Evolutionary conservation across 2,329 filamentous ascomycete species (phyloP).

Genomic region (Periglandula ipomoeae): DNA sequence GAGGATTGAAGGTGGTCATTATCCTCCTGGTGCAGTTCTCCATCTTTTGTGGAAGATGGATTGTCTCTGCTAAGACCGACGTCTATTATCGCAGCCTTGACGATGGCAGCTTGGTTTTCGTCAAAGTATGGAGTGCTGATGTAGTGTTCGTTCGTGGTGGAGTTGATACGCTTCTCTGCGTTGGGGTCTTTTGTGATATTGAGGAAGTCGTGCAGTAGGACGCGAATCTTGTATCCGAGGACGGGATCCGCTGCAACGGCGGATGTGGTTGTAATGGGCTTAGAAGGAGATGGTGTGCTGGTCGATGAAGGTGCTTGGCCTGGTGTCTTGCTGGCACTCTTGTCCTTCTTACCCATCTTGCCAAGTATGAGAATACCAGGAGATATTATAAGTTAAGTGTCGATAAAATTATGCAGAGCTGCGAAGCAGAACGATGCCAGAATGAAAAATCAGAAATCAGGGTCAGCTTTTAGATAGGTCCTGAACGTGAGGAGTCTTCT

Average conservation of each 20-base stretch:
- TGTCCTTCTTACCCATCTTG: too few species aligned
- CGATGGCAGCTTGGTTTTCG: slow-evolving; percentile 2
- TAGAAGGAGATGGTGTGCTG: too few species aligned
- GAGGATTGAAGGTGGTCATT: too few species aligned
- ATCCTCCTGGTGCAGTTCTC: not conserved
- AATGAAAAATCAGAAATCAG: too few species aligned
- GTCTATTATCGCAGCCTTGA: slow-evolving; percentile 8
- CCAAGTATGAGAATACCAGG: too few species aligned
- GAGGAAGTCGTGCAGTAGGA: slow-evolving; percentile 9
- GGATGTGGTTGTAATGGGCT: slow-evolving; percentile 1
- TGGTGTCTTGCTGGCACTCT: too few species aligned
- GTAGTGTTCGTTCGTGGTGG: slow-evolving; percentile 10
- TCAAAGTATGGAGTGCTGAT: slow-evolving; percentile 11
- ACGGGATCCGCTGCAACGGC: slow-evolving; percentile 5
- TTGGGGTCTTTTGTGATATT: slow-evolving; percentile 7
- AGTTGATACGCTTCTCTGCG: slow-evolving; percentile 7
- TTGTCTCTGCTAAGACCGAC: not conserved
- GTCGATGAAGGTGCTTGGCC: too few species aligned
- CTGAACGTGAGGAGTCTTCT: too few species aligned
- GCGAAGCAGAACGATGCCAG: too few species aligned
- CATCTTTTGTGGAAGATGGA: not conserved
- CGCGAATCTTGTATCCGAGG: slow-evolving; percentile 10
- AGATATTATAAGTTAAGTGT: too few species aligned
- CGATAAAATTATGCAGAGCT: too few species aligned
- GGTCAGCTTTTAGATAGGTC: too few species aligned